A percentile compares a stretch with the other conserved stretches of the same genome.
phyloP scores from a whole-genome alignment of 257 asterid genomes.

The Solanum gracilifrons region DNA sequence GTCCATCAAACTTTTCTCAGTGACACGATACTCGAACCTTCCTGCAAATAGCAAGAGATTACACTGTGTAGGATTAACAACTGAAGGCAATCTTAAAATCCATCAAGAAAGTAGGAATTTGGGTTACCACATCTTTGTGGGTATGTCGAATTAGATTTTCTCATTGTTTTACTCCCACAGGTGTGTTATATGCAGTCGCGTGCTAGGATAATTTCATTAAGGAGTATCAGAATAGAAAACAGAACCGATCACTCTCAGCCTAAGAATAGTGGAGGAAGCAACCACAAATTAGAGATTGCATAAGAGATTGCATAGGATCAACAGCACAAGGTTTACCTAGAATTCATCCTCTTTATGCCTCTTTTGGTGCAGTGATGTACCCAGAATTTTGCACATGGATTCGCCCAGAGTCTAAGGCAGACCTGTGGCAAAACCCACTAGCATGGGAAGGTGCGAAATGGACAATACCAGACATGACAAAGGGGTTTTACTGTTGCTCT shows the following conservation, averaged over 20 bases:
- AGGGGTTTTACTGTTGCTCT: background rate
- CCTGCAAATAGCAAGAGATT: constrained; percentile 29
- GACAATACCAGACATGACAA: background rate
- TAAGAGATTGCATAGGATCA: background rate
- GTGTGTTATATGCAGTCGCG: background rate
- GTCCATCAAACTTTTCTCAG: constrained; percentile 61
- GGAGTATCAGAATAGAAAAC: background rate
- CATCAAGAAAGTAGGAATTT: background rate
- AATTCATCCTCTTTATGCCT: background rate
- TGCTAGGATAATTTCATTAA: background rate
- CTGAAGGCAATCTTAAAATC: background rate
- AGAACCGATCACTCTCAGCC: background rate
- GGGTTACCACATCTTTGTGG: background rate
- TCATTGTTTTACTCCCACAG: background rate
- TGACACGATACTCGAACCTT: constrained; percentile 51
- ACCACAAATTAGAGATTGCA: background rate
- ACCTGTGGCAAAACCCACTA: background rate
- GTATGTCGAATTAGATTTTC: background rate
- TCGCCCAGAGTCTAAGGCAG: background rate
- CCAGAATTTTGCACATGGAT: background rate
- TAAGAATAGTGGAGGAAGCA: background rate
- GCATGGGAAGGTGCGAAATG: background rate
- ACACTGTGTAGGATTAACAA: background rate
- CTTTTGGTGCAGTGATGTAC: background rate
- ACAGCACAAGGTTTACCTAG: background rate